Evolutionary conservation across 1,139 yeast species (phyloP), one percentile per base, ranked within the genome.

Genomic region (Spathaspora sp.): DNA sequence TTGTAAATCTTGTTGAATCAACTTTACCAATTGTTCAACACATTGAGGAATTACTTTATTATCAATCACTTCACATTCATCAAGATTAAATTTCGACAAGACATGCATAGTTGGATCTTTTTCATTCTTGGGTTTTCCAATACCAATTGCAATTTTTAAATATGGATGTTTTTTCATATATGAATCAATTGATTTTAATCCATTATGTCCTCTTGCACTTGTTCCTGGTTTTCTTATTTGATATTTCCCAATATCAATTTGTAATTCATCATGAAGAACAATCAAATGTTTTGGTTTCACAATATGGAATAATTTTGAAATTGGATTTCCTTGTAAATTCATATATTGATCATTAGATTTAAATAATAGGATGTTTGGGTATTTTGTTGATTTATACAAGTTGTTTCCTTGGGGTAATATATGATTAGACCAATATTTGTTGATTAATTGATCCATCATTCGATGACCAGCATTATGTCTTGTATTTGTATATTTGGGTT

Each of bases 381-480:
- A 57, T 34, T 56, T 59, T 1, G 49, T 37, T 0, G 72, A 65
- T 13, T 54, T 55, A 49, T 61, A 55, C 26, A 54, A 15, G 13
- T 34, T 34, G 13, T 9, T 34, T 10, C 16, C n/a, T 5, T n/a
- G 16, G 6, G 18, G 8, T 15, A 15, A 7, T 34, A 34, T 34
- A 42, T 55, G 58, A n/a, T 48, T 48, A 27, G 49, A 51, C 72
- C 72, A 64, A 45, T 58, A 56, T 8, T 55, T 51, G 2, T 56
- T 53, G 3, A 62, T 59, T 11, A 76, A 51, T 53, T 54, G 59
- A 42, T 74, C 70, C 46, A 80, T 56, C 25, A 82, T 70, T 45
- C 71, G 61, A 56, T 85, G 89, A 2, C 96, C 97, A 0, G 84
- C 88, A 51, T 84, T 88, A 59, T 89, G 97, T 41, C 96, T 71